Evolutionary conservation across 768 basidiomycete species (phyloP), one percentile per base, ranked within the genome.

Genomic region (Tulasnella sp.): DNA sequence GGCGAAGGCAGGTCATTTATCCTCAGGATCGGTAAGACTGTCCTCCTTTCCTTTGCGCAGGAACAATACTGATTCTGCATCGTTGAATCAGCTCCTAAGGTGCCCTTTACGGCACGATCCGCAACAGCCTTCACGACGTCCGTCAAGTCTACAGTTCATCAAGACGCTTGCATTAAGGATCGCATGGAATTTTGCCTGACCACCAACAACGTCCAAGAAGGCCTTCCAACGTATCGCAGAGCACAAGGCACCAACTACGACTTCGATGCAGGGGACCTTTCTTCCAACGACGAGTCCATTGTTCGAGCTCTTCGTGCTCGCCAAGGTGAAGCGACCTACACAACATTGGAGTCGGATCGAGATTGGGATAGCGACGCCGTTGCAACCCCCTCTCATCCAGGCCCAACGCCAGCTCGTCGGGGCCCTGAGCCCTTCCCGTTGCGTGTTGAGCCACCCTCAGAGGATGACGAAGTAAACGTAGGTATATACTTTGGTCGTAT

Each of bases 181-280:
- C 58, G 58, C 28, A 60, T 60, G 58, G 58, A 60, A 14, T 60
- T 24, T 14, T 60, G 58, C 28, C 24, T 60, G 24, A 60, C 58
- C 58, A 60, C 58, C 12, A 60, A 60, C 58, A 60, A 60, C 12
- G 58, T 60, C 58, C 58, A 60, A 60, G 58, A 60, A n/a, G 58
- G 58, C 8, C 58, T 60, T 24, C 58, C 58, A 60, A 60, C 58
- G 7, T 60, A 60, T n/a, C 58, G 58, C 5, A 24, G 28, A 60
- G 58, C 58, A 24, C 58, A 60, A 31, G 58, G 58, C 24, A 60
- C 24, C 58, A 14, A n/a, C 58, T 60, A 60, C 24, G 24, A 24
- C 28, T 60, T 60, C 24, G 58, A 60, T 60, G 58, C 58, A 31
- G 58, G 58, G 24, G 58, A 60, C 9, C 58, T 60, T 24, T 60